Base-by-base conservation (phyloP, 176 grass and related monocot genomes). In the bread wheat (Triticum aestivum) region DNA sequence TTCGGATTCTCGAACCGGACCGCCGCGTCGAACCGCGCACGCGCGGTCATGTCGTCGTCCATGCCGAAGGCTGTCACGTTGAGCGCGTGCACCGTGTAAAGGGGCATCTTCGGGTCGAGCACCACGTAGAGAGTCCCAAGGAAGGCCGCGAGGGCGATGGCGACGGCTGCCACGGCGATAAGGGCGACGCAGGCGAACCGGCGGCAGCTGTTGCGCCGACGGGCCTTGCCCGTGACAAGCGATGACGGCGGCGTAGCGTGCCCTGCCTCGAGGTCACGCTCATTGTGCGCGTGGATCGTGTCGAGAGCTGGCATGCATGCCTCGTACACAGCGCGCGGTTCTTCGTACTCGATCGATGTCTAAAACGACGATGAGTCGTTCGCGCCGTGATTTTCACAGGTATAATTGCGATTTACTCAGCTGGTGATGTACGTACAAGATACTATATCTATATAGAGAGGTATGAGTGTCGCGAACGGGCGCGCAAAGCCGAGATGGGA, bases 1-100 rank as follows among this genome's bases (percentile, higher is more conserved):
- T 92, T 89, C 3, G 83, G 90, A 74, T 92, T 92, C 74, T 79
- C 83, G 66, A 82, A 76, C 4, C 83, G 84, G 47, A 92, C 87
- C 4, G 45, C 9, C 27, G 84, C 83, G 79, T 89, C 61, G 75
- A 92, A 86, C 27, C 17, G n/a, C 42, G 90, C 79, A 0, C 65
- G 83, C 44, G 83, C 90, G 2, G 79, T 86, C 41, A 92, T 11
- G 72, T 79, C 61, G 33, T 49, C 17, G 78, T 83, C 83, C 65
- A 83, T 26, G 30, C 4, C 73, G 79, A 89, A 92, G 11, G 79
- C 27, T 17, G 65, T 64, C 33, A 92, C 79, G n/a, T 21, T 35
- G 6, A 92, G 34, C 78, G 64, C 54, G 64, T 78, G 18, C 39
- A 91, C 73, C 41, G 72, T 23, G 86, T 88, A 91, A 1, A 34